phyloP scores from a whole-genome alignment of 352 stramenopile species.

The Phytophthora foliorum region DNA sequence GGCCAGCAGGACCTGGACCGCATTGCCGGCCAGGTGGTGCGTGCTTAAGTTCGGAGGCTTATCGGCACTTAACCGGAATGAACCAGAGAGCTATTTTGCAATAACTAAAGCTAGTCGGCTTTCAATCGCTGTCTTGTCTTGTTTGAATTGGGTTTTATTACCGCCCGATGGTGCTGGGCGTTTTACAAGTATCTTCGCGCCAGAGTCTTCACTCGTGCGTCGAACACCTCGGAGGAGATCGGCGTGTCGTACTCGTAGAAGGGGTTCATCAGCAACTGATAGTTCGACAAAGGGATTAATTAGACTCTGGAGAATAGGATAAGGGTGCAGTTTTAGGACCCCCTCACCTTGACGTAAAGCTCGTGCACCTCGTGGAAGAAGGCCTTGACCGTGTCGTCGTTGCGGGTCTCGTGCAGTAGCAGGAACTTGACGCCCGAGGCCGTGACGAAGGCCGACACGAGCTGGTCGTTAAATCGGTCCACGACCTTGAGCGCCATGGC shows the following conservation, averaged over 20 bases:
- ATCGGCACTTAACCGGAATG: conserved; percentile 42
- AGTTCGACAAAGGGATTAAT: conserved; percentile 1
- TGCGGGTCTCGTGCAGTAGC: conserved; percentile 94
- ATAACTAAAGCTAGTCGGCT: conserved; percentile 50
- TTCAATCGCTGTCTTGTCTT: conserved; percentile 7
- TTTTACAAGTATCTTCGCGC: conserved; percentile 89
- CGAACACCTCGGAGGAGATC: conserved; percentile 95
- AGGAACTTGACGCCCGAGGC: conserved; percentile 97
- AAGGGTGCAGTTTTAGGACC: background rate
- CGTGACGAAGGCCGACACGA: conserved; percentile 97
- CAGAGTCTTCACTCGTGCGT: conserved; percentile 91
- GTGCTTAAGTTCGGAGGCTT: conserved; percentile 70
- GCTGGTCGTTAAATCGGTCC: conserved; percentile 97
- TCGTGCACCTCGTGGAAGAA: conserved; percentile 99
- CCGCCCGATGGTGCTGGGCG: background rate
- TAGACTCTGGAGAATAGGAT: background rate
- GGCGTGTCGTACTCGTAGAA: conserved; percentile 97
- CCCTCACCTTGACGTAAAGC: conserved; percentile 96
- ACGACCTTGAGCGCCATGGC: conserved; percentile 94
- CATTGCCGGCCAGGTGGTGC: conserved; percentile 96
- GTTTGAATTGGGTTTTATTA: conserved; percentile 1
- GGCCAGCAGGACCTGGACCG: conserved; percentile 99
- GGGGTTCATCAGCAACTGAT: conserved; percentile 95
- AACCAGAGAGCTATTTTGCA: conserved; percentile 69
- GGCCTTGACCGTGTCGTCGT: conserved; percentile 95